Evolutionary conservation across 2,329 filamentous ascomycete species (phyloP).

Genomic region (Stagonosporopsis cucurbitacearum): DNA sequence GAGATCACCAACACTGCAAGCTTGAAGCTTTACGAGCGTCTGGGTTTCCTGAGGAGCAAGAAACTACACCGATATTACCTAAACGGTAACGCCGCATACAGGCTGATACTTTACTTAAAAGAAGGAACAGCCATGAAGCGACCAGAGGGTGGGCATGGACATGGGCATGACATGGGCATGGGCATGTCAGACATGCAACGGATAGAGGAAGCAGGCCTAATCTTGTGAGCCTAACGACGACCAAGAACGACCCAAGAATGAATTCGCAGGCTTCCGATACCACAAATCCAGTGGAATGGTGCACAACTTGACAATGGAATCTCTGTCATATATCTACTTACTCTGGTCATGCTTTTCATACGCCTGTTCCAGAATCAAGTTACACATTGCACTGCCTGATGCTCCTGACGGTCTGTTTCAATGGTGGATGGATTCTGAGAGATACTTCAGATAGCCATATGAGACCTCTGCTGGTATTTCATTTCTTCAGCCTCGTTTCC

Average conservation of each 20-base stretch:
- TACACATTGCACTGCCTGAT: not conserved
- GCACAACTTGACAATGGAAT: not conserved
- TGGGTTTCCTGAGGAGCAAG: conserved; percentile 92
- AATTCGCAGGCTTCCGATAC: not conserved
- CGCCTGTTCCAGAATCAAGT: not conserved
- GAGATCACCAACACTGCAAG: conserved; percentile 91
- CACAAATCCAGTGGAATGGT: not conserved
- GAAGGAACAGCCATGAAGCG: conserved; percentile 44
- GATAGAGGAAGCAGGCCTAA: conserved; percentile 9
- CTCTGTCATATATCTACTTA: not conserved
- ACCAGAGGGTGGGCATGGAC: conserved; percentile 20
- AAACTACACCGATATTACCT: conserved; percentile 93
- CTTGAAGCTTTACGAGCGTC: conserved; percentile 88
- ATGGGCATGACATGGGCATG: conserved; percentile 2
- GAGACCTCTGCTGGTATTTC: not conserved
- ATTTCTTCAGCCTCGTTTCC: not conserved
- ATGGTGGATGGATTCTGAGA: not conserved
- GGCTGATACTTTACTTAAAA: conserved; percentile 82
- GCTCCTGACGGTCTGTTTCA: not conserved
- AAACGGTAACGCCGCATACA: conserved; percentile 93
- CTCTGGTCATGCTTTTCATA: not conserved
- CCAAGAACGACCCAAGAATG: not conserved
- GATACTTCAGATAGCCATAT: not conserved
- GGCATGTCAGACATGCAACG: conserved; percentile 9
- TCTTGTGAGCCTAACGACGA: not conserved